phyloP scores from a whole-genome alignment of 2,329 filamentous ascomycete species.

The Didymella pinodella region DNA sequence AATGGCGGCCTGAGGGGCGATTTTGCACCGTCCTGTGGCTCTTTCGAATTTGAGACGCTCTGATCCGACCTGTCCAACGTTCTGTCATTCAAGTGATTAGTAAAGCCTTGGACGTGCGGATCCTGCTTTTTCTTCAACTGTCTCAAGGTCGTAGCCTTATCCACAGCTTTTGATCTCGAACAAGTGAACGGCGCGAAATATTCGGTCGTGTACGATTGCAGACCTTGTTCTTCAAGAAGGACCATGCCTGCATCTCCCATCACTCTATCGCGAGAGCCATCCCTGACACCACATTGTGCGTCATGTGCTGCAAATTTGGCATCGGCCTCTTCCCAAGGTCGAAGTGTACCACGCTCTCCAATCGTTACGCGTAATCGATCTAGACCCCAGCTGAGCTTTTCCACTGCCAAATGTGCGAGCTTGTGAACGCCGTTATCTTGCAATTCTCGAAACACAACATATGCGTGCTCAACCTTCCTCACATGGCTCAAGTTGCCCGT shows the following conservation, averaged over 20 bases:
- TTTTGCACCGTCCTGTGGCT: conserved; percentile 23
- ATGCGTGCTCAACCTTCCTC: conserved; percentile 52
- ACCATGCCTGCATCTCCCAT: conserved; percentile 60
- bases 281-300: conserved; percentile 25
- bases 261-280: conserved; percentile 47
- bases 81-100: conserved; percentile 17
- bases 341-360: conserved; percentile 20
- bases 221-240: conserved; percentile 56
- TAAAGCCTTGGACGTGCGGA: conserved; percentile 23
- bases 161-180: conserved; percentile 28
- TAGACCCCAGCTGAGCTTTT: conserved; percentile 48
- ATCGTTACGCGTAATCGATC: conserved; percentile 30
- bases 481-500: conserved; percentile 43
- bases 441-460: conserved; percentile 54
- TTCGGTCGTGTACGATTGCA: conserved; percentile 50
- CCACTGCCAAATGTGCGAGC: conserved; percentile 56
- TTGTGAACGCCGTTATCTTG: conserved; percentile 55
- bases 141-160: conserved; percentile 9
- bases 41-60: conserved; percentile 18
- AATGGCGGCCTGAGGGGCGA: conserved; percentile 31
- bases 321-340: conserved; percentile 20
- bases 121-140: conserved; percentile 24
- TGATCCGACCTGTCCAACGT: conserved; percentile 10
- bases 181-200: conserved; percentile 46
- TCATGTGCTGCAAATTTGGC: conserved; percentile 7